Evolutionary conservation across 2,329 filamentous ascomycete genomes (phyloP).

Genomic region (Phaeoacremonium minimum): DNA sequence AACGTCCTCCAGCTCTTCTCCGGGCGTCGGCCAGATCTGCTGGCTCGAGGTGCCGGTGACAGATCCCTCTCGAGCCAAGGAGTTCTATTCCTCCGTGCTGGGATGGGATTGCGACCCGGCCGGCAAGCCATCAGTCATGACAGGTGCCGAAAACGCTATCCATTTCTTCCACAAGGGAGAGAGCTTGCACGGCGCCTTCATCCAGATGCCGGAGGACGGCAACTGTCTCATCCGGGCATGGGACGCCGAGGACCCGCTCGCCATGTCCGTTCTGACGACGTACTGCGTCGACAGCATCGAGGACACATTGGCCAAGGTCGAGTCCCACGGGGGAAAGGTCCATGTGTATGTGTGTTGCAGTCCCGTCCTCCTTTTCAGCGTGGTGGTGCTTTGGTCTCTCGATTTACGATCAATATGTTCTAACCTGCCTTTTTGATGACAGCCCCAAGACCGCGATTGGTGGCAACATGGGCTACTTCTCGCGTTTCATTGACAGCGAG

Average conservation of each 20-base stretch:
- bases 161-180: constrained; percentile 28
- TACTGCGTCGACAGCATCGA: constrained; percentile 26
- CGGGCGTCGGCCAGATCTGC: constrained; percentile 29
- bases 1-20: too few species aligned
- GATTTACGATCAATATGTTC: too few species aligned
- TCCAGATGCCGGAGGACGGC: constrained; percentile 23
- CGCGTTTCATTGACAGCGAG: constrained; percentile 30
- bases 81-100: constrained; percentile 31
- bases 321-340: constrained; percentile 23
- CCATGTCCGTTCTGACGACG: constrained; percentile 25
- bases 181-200: constrained; percentile 27
- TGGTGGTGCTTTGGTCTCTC: too few species aligned
- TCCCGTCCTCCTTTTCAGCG: too few species aligned
- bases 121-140: constrained; percentile 7
- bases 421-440: too few species aligned
- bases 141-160: constrained; percentile 20
- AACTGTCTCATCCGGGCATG: constrained; percentile 25
- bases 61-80: constrained; percentile 25
- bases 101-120: constrained; percentile 22
- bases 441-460: constrained; percentile 30
- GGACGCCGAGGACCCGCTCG: constrained; percentile 19
- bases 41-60: constrained; percentile 33
- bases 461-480: constrained; percentile 26
- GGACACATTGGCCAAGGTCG: constrained; percentile 21
- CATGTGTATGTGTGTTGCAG: constrained; percentile 29